Percentiles rank a stretch among this genome's conserved stretches.
These are phyloP conservation scores for Talaromyces amestolkiae DNA, from an alignment of 2,329 filamentous ascomycete genomes.

Conservation along the genomic window DNA sequence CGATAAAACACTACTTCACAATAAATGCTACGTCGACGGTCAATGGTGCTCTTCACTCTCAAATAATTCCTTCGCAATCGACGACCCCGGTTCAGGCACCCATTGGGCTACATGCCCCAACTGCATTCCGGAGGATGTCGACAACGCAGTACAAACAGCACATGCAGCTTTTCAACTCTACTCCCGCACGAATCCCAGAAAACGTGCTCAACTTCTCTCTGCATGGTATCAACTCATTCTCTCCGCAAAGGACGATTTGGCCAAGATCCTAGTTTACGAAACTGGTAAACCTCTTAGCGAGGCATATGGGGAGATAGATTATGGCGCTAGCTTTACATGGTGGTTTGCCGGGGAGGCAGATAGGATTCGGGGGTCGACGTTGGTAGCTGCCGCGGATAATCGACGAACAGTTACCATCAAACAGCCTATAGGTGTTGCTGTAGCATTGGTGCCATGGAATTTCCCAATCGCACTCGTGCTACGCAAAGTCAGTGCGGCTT, in stretches of 20 bases:
- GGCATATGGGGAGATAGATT: conserved; percentile 56
- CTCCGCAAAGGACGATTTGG: conserved; percentile 61
- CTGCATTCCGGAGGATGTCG: conserved; percentile 58
- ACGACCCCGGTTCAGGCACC: conserved; percentile 53
- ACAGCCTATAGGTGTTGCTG: conserved; percentile 68
- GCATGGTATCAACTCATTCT: conserved; percentile 66
- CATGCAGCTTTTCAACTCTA: conserved; percentile 61
- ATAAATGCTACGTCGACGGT: conserved; percentile 52
- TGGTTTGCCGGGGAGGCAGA: conserved; percentile 63
- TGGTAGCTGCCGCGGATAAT: conserved; percentile 57
- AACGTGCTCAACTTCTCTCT: conserved; percentile 60
- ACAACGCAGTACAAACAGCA: conserved; percentile 58
- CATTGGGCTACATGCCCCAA: conserved; percentile 54
- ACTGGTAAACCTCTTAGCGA: conserved; percentile 59
- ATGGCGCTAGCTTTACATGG: conserved; percentile 53
- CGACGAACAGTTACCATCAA: conserved; percentile 70
- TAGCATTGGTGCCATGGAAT: conserved; percentile 70
- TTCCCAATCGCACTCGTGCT: conserved; percentile 68
- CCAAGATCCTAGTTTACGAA: conserved; percentile 61
- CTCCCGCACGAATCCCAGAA: conserved; percentile 58
- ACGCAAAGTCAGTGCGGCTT: conserved; percentile 64
- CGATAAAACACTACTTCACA: conserved; percentile 49
- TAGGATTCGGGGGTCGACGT: conserved; percentile 61
- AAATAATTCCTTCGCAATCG: conserved; percentile 51
- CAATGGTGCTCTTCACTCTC: conserved; percentile 47